These are phyloP conservation scores for Fusarium secorum DNA, from an alignment of 2,329 filamentous ascomycete genomes.

Conservation along the genomic window DNA sequence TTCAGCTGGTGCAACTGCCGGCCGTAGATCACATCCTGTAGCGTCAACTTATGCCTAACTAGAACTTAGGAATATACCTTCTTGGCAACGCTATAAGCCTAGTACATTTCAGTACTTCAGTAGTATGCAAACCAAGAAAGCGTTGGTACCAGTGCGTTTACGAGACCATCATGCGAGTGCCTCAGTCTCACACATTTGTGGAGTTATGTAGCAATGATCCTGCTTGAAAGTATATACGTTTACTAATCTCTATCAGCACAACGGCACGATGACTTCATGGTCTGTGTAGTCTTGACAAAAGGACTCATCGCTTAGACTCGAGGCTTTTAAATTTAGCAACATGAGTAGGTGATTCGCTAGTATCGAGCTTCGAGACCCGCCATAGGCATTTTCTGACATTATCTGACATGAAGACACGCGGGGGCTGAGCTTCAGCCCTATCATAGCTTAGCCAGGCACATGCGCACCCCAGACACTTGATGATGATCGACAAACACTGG, in stretches of 20 bases:
- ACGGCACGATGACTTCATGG: background rate
- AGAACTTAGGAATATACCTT: fast-evolving
- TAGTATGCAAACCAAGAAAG: fast-evolving
- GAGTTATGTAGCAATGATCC: background rate
- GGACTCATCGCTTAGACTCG: background rate
- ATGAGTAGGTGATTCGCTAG: background rate
- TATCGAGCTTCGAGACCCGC: background rate
- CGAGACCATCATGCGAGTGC: fast-evolving
- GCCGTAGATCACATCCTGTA: background rate
- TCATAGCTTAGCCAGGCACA: background rate
- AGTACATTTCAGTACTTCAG: fast-evolving
- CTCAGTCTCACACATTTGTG: background rate
- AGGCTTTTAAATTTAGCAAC: fast-evolving
- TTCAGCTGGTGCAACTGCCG: background rate
- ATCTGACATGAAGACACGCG: background rate
- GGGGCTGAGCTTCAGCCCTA: background rate
- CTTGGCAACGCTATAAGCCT: fast-evolving
- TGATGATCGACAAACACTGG: background rate
- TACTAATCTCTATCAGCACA: background rate
- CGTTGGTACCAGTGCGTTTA: fast-evolving
- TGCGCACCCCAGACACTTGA: background rate
- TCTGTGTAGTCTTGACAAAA: background rate
- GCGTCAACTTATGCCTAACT: fast-evolving
- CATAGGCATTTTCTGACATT: fast-evolving
- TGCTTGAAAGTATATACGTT: fast-evolving